A percentile compares a stretch with the other conserved stretches of the same genome.
Conservation (phyloP, 2,329 filamentous ascomycete species). For the Orbilia oligospora region DNA sequence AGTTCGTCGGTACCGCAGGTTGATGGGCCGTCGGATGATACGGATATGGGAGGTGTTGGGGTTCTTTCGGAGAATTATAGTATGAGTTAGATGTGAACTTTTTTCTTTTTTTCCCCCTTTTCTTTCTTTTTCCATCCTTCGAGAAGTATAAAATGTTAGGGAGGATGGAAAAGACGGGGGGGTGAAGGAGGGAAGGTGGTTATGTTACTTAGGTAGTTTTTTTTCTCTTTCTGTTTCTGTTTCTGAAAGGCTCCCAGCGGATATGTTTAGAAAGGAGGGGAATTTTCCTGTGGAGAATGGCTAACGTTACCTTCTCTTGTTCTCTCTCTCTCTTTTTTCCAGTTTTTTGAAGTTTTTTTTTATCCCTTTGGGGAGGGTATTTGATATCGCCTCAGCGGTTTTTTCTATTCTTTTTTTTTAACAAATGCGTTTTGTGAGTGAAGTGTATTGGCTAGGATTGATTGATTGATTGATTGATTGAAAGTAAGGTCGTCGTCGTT, state of each 20-base stretch:
- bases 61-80: slow-evolving; percentile 47
- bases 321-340: slow-evolving; percentile 47
- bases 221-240: too few relatives aligned
- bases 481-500: slow-evolving; percentile 36
- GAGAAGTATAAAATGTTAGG: not conserved
- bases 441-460: slow-evolving; percentile 28
- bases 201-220: not conserved
- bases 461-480: too few relatives aligned
- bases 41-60: slow-evolving; percentile 74
- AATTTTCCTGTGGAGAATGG: not conserved
- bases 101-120: not conserved
- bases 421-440: slow-evolving; percentile 12
- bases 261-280: not conserved
- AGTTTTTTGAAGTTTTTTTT: not conserved
- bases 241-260: not conserved
- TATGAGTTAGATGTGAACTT: slow-evolving; percentile 70
- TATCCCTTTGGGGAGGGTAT: slow-evolving; percentile 35
- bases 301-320: not conserved
- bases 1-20: not conserved
- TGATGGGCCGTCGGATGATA: slow-evolving; percentile 72
- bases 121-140: too few relatives aligned
- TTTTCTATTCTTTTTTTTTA: not conserved
- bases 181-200: not conserved
- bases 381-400: slow-evolving; percentile 16
- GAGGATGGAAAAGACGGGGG: too few relatives aligned